Base-by-base conservation (phyloP, 1,284 basidiomycete species). In the Pascua guehoae region DNA sequence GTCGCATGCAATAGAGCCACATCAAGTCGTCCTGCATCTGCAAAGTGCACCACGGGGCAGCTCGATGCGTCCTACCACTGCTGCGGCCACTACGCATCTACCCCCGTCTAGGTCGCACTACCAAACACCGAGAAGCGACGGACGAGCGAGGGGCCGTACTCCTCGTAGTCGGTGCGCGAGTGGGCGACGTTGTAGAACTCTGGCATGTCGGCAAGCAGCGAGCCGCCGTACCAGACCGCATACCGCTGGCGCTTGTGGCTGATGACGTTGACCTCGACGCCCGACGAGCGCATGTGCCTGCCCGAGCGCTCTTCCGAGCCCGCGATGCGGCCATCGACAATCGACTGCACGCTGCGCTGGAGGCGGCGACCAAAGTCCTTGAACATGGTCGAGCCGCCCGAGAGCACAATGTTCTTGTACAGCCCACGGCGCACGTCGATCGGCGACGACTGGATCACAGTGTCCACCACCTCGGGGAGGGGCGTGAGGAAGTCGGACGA, bases 141-240 rank as follows among this genome's bases (percentile, higher is more conserved):
- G 80, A 92, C 93, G 67, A 98, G 94, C 71, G 89, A 92, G 10
- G 95, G 94, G 15, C 95, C 94, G 66, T 95, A 86, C 79, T 98
- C 95, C 72, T 98, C 92, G 74, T 98, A 98, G 71, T 98, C 92
- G 15, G 89, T 91, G 77, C 96, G 95, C 61, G 91, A 93, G 81
- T 97, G 93, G 79, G 93, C 96, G 57, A 88, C 95, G n/a, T 87
- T 87, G 79, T 96, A 95, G 78, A 98, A 98, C 74, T 97, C 94
- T 66, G 94, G 93, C 86, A 94, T 82, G 53, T 90, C 92, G 12
- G 93, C 94, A 69, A 97, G 83, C 47, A 98, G 83, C 5, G 89
- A 92, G 42, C 96, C 96, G 68, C 96, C 96, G 70, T 92, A 98
- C 95, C 95, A 99, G 17, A 98, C 96, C 12, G 95, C 95, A 70